These are phyloP conservation scores for Dendrobium officinale DNA, from an alignment of 106 monocot genomes.

Conservation along the genomic window DNA sequence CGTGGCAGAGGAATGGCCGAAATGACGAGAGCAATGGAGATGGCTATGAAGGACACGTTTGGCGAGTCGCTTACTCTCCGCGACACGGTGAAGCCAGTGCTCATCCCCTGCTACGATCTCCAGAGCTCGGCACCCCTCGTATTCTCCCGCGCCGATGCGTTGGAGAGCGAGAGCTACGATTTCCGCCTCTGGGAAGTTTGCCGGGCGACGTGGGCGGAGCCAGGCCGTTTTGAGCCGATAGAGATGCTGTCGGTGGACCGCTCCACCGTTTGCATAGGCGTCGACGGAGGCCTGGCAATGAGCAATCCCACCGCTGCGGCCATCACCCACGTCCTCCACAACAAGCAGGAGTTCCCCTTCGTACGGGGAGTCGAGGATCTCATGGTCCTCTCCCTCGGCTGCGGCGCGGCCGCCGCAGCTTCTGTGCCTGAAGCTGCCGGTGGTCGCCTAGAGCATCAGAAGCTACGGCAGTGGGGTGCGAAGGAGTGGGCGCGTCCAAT, in stretches of 20 bases:
- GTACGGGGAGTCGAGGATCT: constrained; percentile 49
- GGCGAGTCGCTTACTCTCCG: constrained; percentile 47
- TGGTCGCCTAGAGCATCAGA: constrained; percentile 3
- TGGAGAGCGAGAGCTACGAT: constrained; percentile 53
- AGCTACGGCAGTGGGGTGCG: constrained; percentile 11
- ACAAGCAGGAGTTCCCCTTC: constrained; percentile 68
- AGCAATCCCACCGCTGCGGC: constrained; percentile 61
- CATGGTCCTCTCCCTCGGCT: constrained; percentile 55
- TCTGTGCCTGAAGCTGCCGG: neutral
- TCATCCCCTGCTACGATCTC: constrained; percentile 75
- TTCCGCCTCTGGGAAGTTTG: constrained; percentile 60
- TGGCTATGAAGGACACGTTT: constrained; percentile 20
- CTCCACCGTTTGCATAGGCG: constrained; percentile 21
- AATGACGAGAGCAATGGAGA: constrained; percentile 17
- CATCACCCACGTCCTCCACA: constrained; percentile 76
- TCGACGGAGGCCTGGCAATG: constrained; percentile 45
- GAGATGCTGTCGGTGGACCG: constrained; percentile 33
- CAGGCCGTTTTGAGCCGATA: constrained; percentile 1
- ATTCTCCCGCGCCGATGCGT: constrained; percentile 83
- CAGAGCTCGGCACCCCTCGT: constrained; percentile 51
- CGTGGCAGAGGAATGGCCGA: neutral
- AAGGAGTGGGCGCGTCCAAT: constrained; percentile 11
- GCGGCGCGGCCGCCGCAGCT: constrained; percentile 13
- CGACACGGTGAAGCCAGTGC: constrained; percentile 58
- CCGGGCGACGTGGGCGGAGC: constrained; percentile 36